A percentile compares a stretch with the other conserved stretches of the same genome.
Evolutionary conservation across 164 flowering plant genomes (phyloP).

Genomic region (Stephania japonica): DNA sequence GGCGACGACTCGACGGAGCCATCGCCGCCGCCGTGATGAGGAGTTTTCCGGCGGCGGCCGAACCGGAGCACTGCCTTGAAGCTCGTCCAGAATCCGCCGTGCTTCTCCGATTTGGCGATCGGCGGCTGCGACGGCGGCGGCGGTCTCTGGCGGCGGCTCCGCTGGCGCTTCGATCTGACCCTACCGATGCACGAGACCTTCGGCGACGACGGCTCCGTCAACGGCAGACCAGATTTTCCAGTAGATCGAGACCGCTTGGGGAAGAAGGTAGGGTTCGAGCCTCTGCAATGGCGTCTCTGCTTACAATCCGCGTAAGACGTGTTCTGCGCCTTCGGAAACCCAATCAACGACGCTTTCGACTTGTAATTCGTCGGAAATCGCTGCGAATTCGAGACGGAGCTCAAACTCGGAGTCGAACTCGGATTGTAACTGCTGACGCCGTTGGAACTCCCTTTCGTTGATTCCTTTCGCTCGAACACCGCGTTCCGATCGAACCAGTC

Average conservation of each 20-base stretch:
- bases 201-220: slow-evolving; percentile 32
- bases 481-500: slow-evolving; percentile 30
- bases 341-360: slow-evolving; percentile 21
- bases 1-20: slow-evolving; percentile 16
- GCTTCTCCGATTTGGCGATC: slow-evolving; percentile 5
- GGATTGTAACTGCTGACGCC: neutral
- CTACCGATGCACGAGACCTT: slow-evolving; percentile 36
- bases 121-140: neutral
- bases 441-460: slow-evolving; percentile 17
- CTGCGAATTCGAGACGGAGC: slow-evolving; percentile 11
- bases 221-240: slow-evolving; percentile 8
- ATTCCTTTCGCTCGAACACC: slow-evolving; percentile 19
- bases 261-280: slow-evolving; percentile 13
- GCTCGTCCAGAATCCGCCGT: slow-evolving; percentile 17
- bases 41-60: slow-evolving; percentile 6
- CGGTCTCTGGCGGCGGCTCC: slow-evolving; percentile 7
- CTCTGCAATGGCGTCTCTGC: slow-evolving; percentile 9
- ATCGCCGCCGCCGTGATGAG: slow-evolving; percentile 5
- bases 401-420: neutral
- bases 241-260: slow-evolving; percentile 20
- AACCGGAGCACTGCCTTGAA: slow-evolving; percentile 12
- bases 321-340: slow-evolving; percentile 23
- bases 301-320: slow-evolving; percentile 5
- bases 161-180: slow-evolving; percentile 18
- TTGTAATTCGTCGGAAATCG: slow-evolving; percentile 12